Base-by-base conservation (phyloP, 1,284 basidiomycete genomes). In the Flammula alnicola region DNA sequence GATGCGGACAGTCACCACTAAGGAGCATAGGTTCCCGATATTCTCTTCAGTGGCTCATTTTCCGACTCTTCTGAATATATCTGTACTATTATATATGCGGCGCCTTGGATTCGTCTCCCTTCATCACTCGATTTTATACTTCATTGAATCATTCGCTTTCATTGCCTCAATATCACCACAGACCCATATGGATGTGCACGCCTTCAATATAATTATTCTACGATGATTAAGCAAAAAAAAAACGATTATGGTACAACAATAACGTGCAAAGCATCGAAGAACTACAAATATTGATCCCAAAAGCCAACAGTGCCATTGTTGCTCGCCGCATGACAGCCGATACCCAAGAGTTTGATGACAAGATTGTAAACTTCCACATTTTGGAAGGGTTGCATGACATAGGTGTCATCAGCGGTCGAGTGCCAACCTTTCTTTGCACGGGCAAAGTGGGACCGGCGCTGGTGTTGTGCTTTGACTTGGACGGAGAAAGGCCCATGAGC, bases 341-440 rank as follows among this genome's bases (percentile, higher is more conserved):
- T 79, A 1, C 82, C 84, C 29, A 95, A 71, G 38, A 95, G 71
- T 61, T 81, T 84, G 70, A 86, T 81, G 44, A 95, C 78, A 14
- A 96, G 80, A 54, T 86, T 86, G 67, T 95, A 95, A 27, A 96
- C 72, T 70, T 96, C 84, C 31, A 94, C 81, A 57, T 95, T 96
- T 63, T 76, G 67, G 69, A 96, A 95, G 7, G 82, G 81, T 25
- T 89, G 77, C 75, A 94, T 86, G 49, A 93, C 77, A 61, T 86
- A 85, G 20, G 84, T 78, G 57, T 81, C 81, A 49, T 80, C 74
- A 6, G 74, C 69, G 3, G 80, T 79, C 23, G 82, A 85, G 60
- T 88, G 81, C 86, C 86, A 88, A 41, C 82, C 81, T 52, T 11
- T 80, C 64, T 62, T 74, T 76, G 26, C 70, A 65, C 66, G 67